Base-by-base conservation (phyloP, 257 asterid genomes). In the Plantago major region DNA sequence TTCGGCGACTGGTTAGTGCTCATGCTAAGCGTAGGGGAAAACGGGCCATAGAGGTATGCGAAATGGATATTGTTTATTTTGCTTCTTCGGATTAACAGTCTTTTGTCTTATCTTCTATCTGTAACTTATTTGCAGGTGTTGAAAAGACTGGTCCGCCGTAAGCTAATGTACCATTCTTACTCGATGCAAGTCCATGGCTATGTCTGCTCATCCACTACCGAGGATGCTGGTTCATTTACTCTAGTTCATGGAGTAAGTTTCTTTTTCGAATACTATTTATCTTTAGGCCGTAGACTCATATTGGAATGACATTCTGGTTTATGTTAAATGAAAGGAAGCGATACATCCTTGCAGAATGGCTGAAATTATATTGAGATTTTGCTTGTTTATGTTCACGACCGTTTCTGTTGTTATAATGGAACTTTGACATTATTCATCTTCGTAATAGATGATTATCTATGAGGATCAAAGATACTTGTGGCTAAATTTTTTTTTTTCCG, bases 181-280 rank as follows among this genome's bases (percentile, higher is more conserved):
- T 82, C 95, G 0, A 82, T 92, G 95, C 94, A 86, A 79, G 97
- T 92, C 56, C 87, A 86, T 81, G 98, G 98, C 70, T 92, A 79
- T 78, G 85, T 86, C 54, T 82, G 87, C 75, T 74, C 95, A 59
- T 76, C 94, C 68, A 76, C 91, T 46, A 73, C 78, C 13, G 76
- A 55, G 26, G 85, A 88, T 63, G 58, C 43, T 49, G 83, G 68
- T 75, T 84, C 97, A 46, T 92, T 86, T 64, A 83, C 82, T 58
- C 80, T 92, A 44, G 97, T 92, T 70, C 98, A 86, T 49, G 95
- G 98, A 69, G 98, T 92, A 73, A 16, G 87, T 74, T 72, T 55
- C 67, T 66, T 69, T 53, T 63, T 63, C 50, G 16, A 46, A n/a
- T 44, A 37, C 52, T 67, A 16, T 49, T 57, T 64, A 58, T 14